Base-by-base conservation (phyloP, 2,329 filamentous ascomycete genomes). In the Colletotrichum theobromicola region DNA sequence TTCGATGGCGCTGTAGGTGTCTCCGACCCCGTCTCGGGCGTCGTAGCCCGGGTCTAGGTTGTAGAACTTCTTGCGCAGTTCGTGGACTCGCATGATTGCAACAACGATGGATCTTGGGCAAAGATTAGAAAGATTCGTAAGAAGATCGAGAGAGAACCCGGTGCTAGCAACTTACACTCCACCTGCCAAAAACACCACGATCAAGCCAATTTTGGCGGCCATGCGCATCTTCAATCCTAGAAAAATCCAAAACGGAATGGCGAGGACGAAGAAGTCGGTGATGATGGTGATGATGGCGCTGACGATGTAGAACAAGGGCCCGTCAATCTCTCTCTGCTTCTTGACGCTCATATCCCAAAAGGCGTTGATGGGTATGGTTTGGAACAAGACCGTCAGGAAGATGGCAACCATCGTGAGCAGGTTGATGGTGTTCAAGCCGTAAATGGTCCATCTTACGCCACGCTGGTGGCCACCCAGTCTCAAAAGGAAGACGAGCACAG, bases 161-260 rank as follows among this genome's bases (percentile, higher is more conserved):
- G 5, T 16, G 30, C 15, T 6, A 81, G 83, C 16, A 7, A 81
- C 84, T 82, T 72, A 85, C 84, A 84, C 67, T 8, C 76, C 78
- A 35, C 86, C 85, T 4, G 86, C 72, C 2, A 83, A 74, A 68
- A 87, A 87, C 4, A 87, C 82, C 8, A 80, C 75, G 42, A 87
- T 81, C 7, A 87, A 75, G 2, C 83, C 84, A 8, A 84, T 76
- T 71, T 87, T 86, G 21, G 82, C 81, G 35, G 79, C 81, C 32
- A 76, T 77, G 4, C 81, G 80, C 78, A 87, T 85, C 35, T 83
- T 84, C 12, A 87, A 79, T 4, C 81, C 81, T 8, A 84, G 67
- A 61, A 88, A 87, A 26, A 87, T 84, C 76, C 80, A 83, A 26
- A 86, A 81, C 0, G 86, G 85, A 16, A 87, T 77, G 2, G 79